A percentile compares a stretch with the other conserved stretches of the same genome.
These are phyloP conservation scores for Acer negundo DNA, from an alignment of 345 rosid genomes.

Conservation along the genomic window DNA sequence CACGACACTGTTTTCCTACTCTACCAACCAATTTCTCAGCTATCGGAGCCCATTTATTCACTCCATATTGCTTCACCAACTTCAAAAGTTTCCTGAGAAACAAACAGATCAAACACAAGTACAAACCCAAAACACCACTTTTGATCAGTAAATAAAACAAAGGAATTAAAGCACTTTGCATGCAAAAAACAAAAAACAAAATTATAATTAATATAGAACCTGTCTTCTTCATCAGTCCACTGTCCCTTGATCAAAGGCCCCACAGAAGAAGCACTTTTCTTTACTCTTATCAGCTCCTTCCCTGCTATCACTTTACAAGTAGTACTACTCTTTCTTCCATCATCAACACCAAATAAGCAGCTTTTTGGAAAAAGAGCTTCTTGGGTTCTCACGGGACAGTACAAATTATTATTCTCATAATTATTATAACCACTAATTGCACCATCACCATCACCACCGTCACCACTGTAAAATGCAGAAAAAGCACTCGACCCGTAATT, in stretches of 20 bases:
- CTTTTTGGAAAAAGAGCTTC: slow-evolving; percentile 21
- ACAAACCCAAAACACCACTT: neutral
- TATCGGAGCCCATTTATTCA: slow-evolving; percentile 85
- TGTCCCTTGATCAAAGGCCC: slow-evolving; percentile 87
- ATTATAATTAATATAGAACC: slow-evolving; percentile 34
- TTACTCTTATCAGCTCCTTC: slow-evolving; percentile 13
- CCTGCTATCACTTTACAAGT: slow-evolving; percentile 25
- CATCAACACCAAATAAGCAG: slow-evolving; percentile 28
- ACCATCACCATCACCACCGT: slow-evolving; percentile 18
- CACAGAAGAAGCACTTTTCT: slow-evolving; percentile 38
- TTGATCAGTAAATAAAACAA: neutral
- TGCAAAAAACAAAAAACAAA: neutral
- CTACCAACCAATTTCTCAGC: slow-evolving; percentile 77
- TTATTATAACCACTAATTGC: slow-evolving; percentile 15
- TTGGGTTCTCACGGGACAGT: slow-evolving; percentile 27
- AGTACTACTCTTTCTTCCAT: slow-evolving; percentile 24
- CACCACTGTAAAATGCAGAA: neutral
- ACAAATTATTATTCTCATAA: slow-evolving; percentile 9
- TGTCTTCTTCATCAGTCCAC: slow-evolving; percentile 93
- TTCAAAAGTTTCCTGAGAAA: slow-evolving; percentile 60
- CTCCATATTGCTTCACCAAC: slow-evolving; percentile 85
- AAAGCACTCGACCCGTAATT: slow-evolving; percentile 25
- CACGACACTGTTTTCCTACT: slow-evolving; percentile 97
- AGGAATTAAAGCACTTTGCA: no score
- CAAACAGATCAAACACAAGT: slow-evolving; percentile 4